Evolutionary conservation across 1,139 yeast species (phyloP).

Genomic region (Pichia sp.): DNA sequence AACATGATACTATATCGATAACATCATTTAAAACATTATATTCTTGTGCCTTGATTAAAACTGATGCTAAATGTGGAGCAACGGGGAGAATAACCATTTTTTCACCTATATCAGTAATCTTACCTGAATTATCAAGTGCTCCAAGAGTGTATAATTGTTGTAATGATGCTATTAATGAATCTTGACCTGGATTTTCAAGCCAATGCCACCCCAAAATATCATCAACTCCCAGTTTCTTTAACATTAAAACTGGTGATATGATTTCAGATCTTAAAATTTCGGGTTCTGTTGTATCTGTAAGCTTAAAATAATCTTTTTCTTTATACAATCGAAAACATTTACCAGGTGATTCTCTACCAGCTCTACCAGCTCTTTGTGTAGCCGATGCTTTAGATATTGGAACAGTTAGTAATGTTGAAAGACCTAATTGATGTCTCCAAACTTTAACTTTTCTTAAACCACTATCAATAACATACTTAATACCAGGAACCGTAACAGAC

Average conservation of each 20-base stretch:
- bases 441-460: constrained; percentile 90
- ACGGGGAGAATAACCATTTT: constrained; percentile 87
- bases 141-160: constrained; percentile 70
- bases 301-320: constrained; percentile 55
- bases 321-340: constrained; percentile 81
- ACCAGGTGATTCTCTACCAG: constrained; percentile 94
- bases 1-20: constrained; percentile 83
- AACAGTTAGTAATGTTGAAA: constrained; percentile 83
- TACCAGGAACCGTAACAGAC: constrained; percentile 91
- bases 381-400: constrained; percentile 95
- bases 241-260: constrained; percentile 72
- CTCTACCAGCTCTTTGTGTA: constrained; percentile 94
- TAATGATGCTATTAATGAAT: constrained; percentile 68
- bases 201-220: constrained; percentile 85
- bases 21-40: constrained; percentile 56
- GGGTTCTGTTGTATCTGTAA: constrained; percentile 81
- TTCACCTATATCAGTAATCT: constrained; percentile 67
- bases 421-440: constrained; percentile 88
- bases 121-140: constrained; percentile 72
- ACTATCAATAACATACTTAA: constrained; percentile 86
- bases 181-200: constrained; percentile 86
- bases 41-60: constrained; percentile 62
- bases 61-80: constrained; percentile 89
- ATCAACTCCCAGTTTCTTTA: constrained; percentile 76
- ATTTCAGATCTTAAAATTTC: constrained; percentile 86